Evolutionary conservation across 225 moss, liverwort and hornwort species (phyloP).

Genomic region (Antitrichia curtipendula): DNA sequence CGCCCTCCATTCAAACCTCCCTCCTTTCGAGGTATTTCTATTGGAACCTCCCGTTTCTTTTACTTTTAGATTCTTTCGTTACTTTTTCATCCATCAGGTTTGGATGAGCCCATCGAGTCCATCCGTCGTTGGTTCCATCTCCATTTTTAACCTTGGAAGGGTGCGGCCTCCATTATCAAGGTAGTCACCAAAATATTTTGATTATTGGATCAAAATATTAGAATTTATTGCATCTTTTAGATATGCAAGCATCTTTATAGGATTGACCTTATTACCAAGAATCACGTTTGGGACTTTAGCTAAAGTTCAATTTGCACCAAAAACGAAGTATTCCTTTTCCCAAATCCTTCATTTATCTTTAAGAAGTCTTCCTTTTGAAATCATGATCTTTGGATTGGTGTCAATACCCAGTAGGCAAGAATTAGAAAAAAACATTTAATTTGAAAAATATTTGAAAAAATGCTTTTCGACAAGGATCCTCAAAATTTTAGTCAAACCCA

Average conservation of each 20-base stretch:
- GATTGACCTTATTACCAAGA: fast-evolving
- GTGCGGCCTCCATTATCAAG: fast-evolving
- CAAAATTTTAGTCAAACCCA: fast-evolving
- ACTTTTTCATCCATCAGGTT: background rate
- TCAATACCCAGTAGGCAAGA: fast-evolving
- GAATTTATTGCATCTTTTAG: fast-evolving
- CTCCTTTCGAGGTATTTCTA: background rate
- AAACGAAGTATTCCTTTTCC: fast-evolving
- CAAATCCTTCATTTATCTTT: background rate
- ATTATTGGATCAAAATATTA: background rate
- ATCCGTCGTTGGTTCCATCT: background rate
- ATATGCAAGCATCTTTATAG: fast-evolving
- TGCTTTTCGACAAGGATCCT: fast-evolving
- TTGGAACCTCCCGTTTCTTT: background rate
- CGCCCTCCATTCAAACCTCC: background rate
- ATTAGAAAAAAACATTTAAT: background rate
- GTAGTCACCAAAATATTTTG: background rate
- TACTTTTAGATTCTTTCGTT: background rate
- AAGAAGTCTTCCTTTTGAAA: fast-evolving
- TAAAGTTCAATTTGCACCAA: fast-evolving
- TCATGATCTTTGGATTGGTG: background rate
- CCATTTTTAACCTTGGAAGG: too few species aligned
- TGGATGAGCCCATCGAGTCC: background rate
- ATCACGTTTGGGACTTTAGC: fast-evolving
- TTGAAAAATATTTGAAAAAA: background rate